These are phyloP conservation scores for Grigorovia transvaalensis DNA, from an alignment of 805 yeast genomes.

Conservation along the genomic window DNA sequence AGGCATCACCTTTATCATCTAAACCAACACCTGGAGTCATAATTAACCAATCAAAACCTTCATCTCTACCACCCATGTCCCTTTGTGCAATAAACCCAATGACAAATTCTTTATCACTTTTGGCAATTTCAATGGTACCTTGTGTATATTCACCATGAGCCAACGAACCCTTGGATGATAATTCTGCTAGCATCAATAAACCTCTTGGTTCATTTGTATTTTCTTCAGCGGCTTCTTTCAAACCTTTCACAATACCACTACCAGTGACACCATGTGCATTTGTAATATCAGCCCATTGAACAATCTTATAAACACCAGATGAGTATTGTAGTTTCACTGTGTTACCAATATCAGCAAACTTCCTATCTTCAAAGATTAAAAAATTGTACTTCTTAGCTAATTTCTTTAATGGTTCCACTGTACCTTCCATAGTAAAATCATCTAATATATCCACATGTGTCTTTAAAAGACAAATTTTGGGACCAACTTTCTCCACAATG, in stretches of 20 bases:
- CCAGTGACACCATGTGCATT: constrained; percentile 98
- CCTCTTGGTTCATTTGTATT: constrained; percentile 77
- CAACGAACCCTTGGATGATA: constrained; percentile 85
- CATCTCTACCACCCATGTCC: constrained; percentile 72
- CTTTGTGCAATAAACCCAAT: constrained; percentile 95
- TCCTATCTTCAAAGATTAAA: constrained; percentile 91
- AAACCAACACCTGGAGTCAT: constrained; percentile 99
- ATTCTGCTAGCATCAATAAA: constrained; percentile 86
- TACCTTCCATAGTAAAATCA: constrained; percentile 75
- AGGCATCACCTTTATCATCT: constrained; percentile 89
- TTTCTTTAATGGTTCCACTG: constrained; percentile 61
- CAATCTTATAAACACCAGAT: constrained; percentile 82
- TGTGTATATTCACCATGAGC: constrained; percentile 88
- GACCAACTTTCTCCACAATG: constrained; percentile 75
- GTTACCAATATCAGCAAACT: constrained; percentile 97
- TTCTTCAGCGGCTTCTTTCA: constrained; percentile 63
- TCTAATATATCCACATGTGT: constrained; percentile 90
- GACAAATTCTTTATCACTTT: constrained; percentile 76
- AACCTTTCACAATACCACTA: constrained; percentile 80
- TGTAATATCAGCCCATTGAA: constrained; percentile 93
- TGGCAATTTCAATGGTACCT: constrained; percentile 83
- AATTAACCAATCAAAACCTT: constrained; percentile 88
- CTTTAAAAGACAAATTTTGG: constrained; percentile 82
- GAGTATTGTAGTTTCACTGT: constrained; percentile 91
- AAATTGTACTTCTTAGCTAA: constrained; percentile 77